phyloP scores from a whole-genome alignment of 257 asterid species.

The Jaltomata sinuosa region DNA sequence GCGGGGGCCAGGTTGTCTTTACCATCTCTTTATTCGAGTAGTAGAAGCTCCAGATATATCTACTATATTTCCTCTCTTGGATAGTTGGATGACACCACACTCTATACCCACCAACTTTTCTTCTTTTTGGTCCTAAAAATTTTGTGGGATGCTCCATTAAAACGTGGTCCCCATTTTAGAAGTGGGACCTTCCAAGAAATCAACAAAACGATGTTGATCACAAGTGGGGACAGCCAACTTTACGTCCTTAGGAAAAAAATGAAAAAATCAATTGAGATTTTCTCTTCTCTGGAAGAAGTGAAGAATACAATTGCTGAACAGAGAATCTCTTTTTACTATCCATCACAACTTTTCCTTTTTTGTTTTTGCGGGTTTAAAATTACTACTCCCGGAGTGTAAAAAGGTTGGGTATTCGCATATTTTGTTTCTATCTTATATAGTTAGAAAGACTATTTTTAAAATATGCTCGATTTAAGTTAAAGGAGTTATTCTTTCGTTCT shows the following conservation, averaged over 20 bases:
- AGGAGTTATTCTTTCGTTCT: no score
- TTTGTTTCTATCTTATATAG: no score
- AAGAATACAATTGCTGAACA: constrained; percentile 12
- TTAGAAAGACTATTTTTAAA: no score
- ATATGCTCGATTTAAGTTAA: no score
- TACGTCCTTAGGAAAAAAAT: not conserved
- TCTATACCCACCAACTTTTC: not conserved
- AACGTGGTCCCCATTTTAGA: not conserved
- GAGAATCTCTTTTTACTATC: constrained; percentile 8
- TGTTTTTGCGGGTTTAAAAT: not conserved
- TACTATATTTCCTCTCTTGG: not conserved
- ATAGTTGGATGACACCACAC: not conserved
- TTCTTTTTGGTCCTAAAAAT: not conserved
- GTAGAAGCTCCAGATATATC: not conserved
- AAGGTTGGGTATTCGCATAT: no score
- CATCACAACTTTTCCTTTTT: constrained; percentile 2
- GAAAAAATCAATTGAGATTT: not conserved
- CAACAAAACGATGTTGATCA: constrained; percentile 19
- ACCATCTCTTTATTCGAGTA: constrained; percentile 7
- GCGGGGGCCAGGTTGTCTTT: constrained; percentile 41
- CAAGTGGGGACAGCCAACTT: constrained; percentile 11
- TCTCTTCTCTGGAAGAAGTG: not conserved
- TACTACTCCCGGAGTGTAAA: no score
- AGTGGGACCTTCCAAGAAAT: not conserved
- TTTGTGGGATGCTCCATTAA: not conserved